Base-by-base conservation (phyloP, 2,329 filamentous ascomycete species). In the Pseudopithomyces chartarum region DNA sequence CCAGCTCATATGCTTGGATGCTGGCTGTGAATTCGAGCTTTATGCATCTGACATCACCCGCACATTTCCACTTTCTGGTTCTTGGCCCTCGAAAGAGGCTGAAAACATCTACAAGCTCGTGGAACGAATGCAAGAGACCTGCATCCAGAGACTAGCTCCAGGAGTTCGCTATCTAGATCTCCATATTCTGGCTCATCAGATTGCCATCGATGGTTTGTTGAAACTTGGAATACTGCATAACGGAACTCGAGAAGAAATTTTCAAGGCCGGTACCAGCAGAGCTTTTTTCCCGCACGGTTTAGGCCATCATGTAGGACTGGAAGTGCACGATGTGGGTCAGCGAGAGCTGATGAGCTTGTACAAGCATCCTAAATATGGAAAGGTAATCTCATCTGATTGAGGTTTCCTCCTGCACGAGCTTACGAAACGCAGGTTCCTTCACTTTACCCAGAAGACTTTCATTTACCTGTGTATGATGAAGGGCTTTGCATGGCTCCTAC, bases 231-330 rank as follows among this genome's bases (percentile, higher is more conserved):
- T 97, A 40, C 76, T 97, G 7, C 81, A 82, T 43, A 87, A 88
- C 54, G 87, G 85, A 7, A 80, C 80, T 0, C 80, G 76, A 34
- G 84, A 88, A 17, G 92, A 92, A 65, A 90, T 97, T 22, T 85
- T 96, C 58, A 84, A 87, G 63, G 86, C 85, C 42, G 84, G 92
- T 54, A 91, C 92, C n/a, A 94, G 90, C 68, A 87, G 90, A 22
- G 93, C 92, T 1, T 97, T 97, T 80, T 91, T 97, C 70, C 93
- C 93, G 1, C 93, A 97, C 73, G 93, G 93, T 0, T 80, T 97
- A 1, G 93, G 93, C 0, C 93, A 97, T 76, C 94, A 96, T 73
- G 81, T 97, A 10, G 93, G 93, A 60, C 89, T 97, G 84, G 93
- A 97, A 73, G 96, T 92, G 1, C 93, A 97, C 74, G 93, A 97